Evolutionary conservation across 2,329 filamentous ascomycete species (phyloP).

Genomic region (Sporothrix inflata): DNA sequence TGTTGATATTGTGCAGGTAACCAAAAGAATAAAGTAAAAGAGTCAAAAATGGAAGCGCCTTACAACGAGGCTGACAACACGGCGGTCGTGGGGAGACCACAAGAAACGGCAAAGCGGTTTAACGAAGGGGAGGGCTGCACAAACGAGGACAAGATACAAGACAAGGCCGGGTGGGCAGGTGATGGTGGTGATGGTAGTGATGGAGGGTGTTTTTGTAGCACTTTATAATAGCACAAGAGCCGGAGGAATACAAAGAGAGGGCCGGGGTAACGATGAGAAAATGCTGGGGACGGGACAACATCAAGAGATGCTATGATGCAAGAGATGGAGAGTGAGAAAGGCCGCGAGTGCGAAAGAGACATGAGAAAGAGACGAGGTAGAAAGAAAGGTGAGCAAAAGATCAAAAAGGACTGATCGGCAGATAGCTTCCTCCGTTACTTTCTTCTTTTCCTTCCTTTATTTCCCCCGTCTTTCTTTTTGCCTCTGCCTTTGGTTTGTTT

Average conservation of each 20-base stretch:
- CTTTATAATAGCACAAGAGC: not conserved
- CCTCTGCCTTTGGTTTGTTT: not conserved
- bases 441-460: constrained; percentile 2
- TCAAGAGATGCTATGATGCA: not conserved
- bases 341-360: not conserved
- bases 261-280: not conserved
- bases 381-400: constrained; percentile 13
- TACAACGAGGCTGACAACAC: constrained; percentile 16
- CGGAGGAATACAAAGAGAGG: constrained; percentile 7
- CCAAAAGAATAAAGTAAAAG: not conserved
- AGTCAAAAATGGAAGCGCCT: not conserved
- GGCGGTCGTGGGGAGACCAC: not conserved
- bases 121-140: not conserved
- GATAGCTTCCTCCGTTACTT: not conserved
- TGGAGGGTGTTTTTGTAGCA: constrained; percentile 14
- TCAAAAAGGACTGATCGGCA: constrained; percentile 17
- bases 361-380: not conserved
- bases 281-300: not conserved
- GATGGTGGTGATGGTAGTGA: constrained; percentile 2
- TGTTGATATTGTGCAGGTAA: not conserved
- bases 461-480: not conserved
- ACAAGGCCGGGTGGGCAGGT: not conserved
- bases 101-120: not conserved
- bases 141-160: not conserved
- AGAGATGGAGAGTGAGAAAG: not conserved